These are phyloP conservation scores for Hypoxylon sp. DNA, from an alignment of 2,329 filamentous ascomycete genomes.

Conservation along the genomic window DNA sequence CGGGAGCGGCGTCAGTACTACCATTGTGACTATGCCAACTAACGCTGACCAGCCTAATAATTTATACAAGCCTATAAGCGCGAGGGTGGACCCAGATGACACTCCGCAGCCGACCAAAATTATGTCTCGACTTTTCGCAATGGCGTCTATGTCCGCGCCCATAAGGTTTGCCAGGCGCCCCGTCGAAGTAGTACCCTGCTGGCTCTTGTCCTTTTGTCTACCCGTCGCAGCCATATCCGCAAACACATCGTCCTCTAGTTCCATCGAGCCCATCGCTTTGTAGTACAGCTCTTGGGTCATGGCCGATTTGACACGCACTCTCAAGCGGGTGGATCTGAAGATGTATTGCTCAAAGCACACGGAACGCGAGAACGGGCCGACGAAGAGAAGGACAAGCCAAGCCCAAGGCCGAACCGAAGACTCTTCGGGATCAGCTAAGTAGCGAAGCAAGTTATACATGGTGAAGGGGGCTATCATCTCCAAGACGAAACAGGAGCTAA, in stretches of 20 bases:
- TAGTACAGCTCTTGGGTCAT: constrained; percentile 67
- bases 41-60: constrained; percentile 65
- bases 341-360: constrained; percentile 64
- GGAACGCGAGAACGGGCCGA: constrained; percentile 58
- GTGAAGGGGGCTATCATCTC: constrained; percentile 62
- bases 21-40: constrained; percentile 58
- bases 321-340: constrained; percentile 63
- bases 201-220: constrained; percentile 41
- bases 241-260: constrained; percentile 63
- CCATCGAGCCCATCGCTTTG: constrained; percentile 63
- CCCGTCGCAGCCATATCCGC: constrained; percentile 43
- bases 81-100: constrained; percentile 56
- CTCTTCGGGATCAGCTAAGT: constrained; percentile 55
- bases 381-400: constrained; percentile 63
- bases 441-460: constrained; percentile 61
- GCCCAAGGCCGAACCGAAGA: constrained; percentile 58
- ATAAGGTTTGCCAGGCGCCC: constrained; percentile 64
- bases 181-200: constrained; percentile 53
- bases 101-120: constrained; percentile 56
- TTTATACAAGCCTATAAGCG: constrained; percentile 60
- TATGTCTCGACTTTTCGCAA: constrained; percentile 60
- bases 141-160: constrained; percentile 65
- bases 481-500: constrained; percentile 48
- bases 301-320: constrained; percentile 63
- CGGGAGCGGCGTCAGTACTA: constrained; percentile 59